phyloP scores from a whole-genome alignment of 371 early-diverging fungal species.

The Neoconidiobolus thromboides region DNA sequence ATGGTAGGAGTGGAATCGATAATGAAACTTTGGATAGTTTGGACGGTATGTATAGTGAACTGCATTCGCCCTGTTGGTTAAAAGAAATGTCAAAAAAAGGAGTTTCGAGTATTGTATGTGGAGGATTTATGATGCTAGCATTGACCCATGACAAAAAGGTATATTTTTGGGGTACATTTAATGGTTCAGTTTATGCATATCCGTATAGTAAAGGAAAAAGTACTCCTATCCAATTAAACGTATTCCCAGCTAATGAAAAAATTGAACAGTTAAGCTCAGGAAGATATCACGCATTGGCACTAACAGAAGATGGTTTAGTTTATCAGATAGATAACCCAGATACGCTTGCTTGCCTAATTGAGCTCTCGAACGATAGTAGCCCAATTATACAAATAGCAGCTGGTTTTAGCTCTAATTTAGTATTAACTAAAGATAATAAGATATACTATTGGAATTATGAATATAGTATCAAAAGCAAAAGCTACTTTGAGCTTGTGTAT shows the following conservation, averaged over 20 bases:
- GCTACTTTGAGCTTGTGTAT: not conserved
- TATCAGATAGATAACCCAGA: conserved; percentile 3
- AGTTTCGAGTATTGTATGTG: conserved; percentile 3
- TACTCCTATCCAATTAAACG: not conserved
- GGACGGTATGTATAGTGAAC: not conserved
- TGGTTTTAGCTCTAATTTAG: not conserved
- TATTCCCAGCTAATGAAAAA: not conserved
- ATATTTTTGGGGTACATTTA: conserved; percentile 6
- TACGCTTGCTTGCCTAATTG: not conserved
- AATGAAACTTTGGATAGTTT: not conserved
- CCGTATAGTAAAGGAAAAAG: not conserved
- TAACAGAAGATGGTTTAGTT: not conserved
- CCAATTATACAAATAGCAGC: not conserved
- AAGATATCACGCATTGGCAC: conserved; percentile 1
- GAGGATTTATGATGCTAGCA: conserved; percentile 6
- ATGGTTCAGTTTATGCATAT: not conserved
- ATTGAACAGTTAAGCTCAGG: conserved; percentile 2
- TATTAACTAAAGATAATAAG: not conserved
- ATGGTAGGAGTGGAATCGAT: not conserved
- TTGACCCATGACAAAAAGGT: conserved; percentile 1
- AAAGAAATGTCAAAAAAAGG: not conserved
- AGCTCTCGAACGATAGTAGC: not conserved
- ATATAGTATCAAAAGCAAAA: not conserved
- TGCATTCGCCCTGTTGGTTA: not conserved
- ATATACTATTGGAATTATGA: not conserved